These are phyloP conservation scores for Backusella mclennaniae DNA, from an alignment of 192 early-diverging fungal genomes.

Conservation along the genomic window DNA sequence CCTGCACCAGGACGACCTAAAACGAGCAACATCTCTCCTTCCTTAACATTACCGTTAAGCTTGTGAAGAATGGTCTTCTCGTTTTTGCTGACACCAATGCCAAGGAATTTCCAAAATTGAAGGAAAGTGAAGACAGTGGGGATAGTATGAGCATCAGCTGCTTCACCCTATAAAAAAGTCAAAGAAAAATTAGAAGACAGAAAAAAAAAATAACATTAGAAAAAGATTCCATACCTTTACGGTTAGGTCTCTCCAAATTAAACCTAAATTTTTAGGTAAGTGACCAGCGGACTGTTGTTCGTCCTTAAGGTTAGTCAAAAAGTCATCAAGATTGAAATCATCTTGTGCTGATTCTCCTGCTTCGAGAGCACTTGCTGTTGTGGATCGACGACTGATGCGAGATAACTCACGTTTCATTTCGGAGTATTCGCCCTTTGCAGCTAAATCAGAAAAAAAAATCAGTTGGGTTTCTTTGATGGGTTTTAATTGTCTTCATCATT, in stretches of 20 bases:
- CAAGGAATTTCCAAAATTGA: conserved; percentile 32
- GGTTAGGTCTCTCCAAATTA: conserved; percentile 34
- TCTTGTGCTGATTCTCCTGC: conserved; percentile 18
- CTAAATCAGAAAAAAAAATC: conserved; percentile 21
- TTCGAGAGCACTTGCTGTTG: conserved; percentile 21
- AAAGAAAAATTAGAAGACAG: neutral
- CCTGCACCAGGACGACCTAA: conserved; percentile 72
- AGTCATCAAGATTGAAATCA: conserved; percentile 31
- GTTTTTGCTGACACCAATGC: neutral
- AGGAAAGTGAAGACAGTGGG: conserved; percentile 21
- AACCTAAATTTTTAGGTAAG: conserved; percentile 31
- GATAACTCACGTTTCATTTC: conserved; percentile 32
- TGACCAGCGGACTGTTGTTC: conserved; percentile 16
- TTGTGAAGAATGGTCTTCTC: conserved; percentile 52
- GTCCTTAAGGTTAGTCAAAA: conserved; percentile 6
- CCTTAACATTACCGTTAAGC: conserved; percentile 64
- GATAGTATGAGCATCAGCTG: conserved; percentile 35
- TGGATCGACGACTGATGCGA: conserved; percentile 24
- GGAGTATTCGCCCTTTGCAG: conserved; percentile 26
- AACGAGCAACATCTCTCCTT: conserved; percentile 72
- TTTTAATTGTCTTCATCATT: neutral
- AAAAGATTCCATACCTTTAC: conserved; percentile 17
- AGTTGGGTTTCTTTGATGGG: neutral
- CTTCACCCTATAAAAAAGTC: conserved; percentile 22
- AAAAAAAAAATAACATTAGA: neutral